Evolutionary conservation across 106 monocot genomes (phyloP).

Genomic region (Allium sativum): DNA sequence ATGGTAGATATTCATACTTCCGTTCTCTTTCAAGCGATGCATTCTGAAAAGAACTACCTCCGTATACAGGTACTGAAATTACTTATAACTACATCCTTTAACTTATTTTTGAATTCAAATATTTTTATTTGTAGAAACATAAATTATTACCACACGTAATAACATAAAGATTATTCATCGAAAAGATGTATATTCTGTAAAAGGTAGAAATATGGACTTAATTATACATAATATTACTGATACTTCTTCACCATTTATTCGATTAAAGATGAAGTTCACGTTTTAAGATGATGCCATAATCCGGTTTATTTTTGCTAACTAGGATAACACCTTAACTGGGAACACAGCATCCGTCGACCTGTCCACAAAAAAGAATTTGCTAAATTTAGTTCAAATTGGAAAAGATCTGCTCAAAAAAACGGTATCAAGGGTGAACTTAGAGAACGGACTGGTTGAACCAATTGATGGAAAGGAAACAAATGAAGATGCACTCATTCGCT

Average conservation of each 20-base stretch:
- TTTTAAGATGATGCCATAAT: no score
- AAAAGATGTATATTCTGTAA: no score
- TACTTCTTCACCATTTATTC: no score
- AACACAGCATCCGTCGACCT: conserved; percentile 24
- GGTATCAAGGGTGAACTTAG: conserved; percentile 43
- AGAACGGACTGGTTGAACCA: conserved; percentile 27
- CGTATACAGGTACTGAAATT: neutral
- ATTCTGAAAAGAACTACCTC: neutral
- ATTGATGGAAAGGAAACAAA: conserved; percentile 27
- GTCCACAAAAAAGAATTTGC: conserved; percentile 38
- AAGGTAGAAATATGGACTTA: no score
- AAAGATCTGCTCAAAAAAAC: conserved; percentile 23
- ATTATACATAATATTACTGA: no score
- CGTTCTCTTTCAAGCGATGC: conserved; percentile 31
- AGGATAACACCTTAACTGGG: conserved; percentile 34
- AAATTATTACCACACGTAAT: no score
- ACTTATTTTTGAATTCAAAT: no score
- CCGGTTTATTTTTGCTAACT: no score
- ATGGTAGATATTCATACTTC: conserved; percentile 62
- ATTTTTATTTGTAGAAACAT: no score
- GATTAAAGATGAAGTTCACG: no score
- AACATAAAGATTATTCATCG: no score
- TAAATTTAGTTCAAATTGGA: conserved; percentile 28
- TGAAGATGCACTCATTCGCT: conserved; percentile 21
- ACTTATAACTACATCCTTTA: no score